These are phyloP conservation scores for Trametes gibbosa DNA, from an alignment of 768 basidiomycete genomes.

Conservation along the genomic window DNA sequence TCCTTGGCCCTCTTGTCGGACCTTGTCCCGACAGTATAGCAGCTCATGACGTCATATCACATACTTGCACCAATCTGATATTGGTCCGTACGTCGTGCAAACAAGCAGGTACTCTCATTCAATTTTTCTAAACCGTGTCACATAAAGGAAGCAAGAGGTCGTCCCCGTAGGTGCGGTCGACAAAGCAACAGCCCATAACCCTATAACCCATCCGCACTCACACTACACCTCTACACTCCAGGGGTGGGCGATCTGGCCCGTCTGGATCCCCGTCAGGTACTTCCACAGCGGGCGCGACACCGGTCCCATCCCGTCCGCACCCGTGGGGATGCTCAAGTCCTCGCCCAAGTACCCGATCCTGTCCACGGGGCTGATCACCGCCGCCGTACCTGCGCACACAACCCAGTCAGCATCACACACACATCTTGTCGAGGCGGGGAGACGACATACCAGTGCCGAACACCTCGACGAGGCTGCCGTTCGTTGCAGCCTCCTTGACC, in stretches of 20 bases:
- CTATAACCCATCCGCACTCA: neutral
- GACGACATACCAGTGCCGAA: constrained; percentile 41
- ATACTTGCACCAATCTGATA: too few species aligned
- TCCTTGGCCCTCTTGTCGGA: too few species aligned
- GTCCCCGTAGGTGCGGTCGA: neutral
- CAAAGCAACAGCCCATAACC: neutral
- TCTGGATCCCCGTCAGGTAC: constrained; percentile 62
- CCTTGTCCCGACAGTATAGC: too few species aligned
- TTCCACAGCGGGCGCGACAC: constrained; percentile 49
- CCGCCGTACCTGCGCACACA: constrained; percentile 43
- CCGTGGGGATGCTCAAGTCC: constrained; percentile 55
- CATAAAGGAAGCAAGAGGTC: neutral
- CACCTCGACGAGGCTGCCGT: constrained; percentile 46
- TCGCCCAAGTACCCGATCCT: constrained; percentile 57
- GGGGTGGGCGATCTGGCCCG: constrained; percentile 66
- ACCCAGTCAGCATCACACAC: constrained; percentile 4
- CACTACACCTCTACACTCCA: constrained; percentile 66
- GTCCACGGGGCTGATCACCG: constrained; percentile 49
- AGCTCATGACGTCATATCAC: too few species aligned
- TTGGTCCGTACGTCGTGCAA: too few species aligned
- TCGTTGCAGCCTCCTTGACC: constrained; percentile 47
- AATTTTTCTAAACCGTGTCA: too few species aligned
- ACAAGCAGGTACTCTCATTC: too few species aligned
- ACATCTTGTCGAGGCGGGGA: neutral
- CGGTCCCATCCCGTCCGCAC: constrained; percentile 73